phyloP scores from a whole-genome alignment of 2,329 filamentous ascomycete species.

The Diaporthe capsici region DNA sequence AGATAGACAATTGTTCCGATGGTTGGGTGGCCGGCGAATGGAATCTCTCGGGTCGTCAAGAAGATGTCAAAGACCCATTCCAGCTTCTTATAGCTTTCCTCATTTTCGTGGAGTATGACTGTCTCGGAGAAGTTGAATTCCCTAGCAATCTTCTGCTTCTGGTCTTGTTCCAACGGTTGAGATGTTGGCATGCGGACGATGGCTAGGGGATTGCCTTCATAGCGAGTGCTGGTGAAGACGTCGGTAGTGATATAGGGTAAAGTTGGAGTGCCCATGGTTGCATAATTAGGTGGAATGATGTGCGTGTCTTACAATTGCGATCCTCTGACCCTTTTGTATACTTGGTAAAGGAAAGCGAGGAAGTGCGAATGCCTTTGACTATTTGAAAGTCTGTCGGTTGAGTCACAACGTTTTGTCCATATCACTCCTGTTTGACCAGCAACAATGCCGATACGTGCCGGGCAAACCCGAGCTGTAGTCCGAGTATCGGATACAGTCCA shows the following conservation, averaged over 20 bases:
- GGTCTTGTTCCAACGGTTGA: neutral
- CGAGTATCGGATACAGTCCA: neutral
- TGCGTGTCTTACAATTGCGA: neutral
- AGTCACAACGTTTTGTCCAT: neutral
- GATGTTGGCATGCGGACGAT: neutral
- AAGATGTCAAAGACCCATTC: neutral
- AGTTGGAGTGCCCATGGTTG: neutral
- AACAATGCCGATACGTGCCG: neutral
- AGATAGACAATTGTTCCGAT: neutral
- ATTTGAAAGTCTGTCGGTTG: neutral
- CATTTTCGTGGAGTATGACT: neutral
- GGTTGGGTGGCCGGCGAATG: neutral
- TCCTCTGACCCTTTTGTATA: neutral
- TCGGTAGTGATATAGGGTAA: neutral
- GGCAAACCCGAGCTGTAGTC: neutral
- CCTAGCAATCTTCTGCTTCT: neutral
- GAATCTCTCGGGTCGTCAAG: neutral
- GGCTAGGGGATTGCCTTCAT: neutral
- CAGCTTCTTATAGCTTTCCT: neutral
- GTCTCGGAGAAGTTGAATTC: neutral
- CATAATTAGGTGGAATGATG: neutral
- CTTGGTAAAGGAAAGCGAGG: neutral
- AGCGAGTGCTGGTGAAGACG: neutral
- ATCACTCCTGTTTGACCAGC: neutral
- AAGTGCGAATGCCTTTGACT: neutral